Conservation (phyloP, 2,329 filamentous ascomycete species). For the Penicillium sp. region DNA sequence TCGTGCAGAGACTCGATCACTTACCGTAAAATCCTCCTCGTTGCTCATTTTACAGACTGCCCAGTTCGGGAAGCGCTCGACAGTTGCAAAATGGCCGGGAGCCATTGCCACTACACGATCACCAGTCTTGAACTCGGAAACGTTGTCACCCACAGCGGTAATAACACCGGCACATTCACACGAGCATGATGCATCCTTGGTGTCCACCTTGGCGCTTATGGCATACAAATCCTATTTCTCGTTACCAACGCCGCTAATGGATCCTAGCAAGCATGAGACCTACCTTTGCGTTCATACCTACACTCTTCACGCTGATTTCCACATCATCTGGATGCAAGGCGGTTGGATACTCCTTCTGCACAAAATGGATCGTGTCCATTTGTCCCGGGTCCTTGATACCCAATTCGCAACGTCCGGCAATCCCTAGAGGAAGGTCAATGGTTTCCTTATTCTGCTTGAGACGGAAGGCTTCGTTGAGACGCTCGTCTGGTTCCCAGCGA, state of each 20-base stretch:
- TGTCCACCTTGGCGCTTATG: constrained; percentile 1
- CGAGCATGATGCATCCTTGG: background rate
- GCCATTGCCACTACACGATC: constrained; percentile 21
- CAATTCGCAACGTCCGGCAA: background rate
- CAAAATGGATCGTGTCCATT: background rate
- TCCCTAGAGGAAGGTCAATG: background rate
- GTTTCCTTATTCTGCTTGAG: background rate
- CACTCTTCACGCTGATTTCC: background rate
- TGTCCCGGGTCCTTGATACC: background rate
- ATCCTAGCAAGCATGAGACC: background rate
- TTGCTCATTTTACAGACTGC: background rate
- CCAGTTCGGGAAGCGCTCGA: background rate
- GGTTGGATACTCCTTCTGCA: background rate
- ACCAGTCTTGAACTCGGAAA: constrained; percentile 7
- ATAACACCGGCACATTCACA: constrained; percentile 6
- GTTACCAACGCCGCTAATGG: background rate
- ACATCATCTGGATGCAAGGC: background rate
- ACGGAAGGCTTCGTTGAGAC: constrained; percentile 12
- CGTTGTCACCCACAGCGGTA: constrained; percentile 3
- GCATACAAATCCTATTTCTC: background rate
- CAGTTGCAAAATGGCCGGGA: constrained; percentile 10
- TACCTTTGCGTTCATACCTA: background rate
- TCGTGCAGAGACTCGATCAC: background rate
- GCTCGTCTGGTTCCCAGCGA: constrained; percentile 14
- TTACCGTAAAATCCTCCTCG: background rate